Conservation (phyloP, 2,329 filamentous ascomycete genomes). For the Penicillium sp. region DNA sequence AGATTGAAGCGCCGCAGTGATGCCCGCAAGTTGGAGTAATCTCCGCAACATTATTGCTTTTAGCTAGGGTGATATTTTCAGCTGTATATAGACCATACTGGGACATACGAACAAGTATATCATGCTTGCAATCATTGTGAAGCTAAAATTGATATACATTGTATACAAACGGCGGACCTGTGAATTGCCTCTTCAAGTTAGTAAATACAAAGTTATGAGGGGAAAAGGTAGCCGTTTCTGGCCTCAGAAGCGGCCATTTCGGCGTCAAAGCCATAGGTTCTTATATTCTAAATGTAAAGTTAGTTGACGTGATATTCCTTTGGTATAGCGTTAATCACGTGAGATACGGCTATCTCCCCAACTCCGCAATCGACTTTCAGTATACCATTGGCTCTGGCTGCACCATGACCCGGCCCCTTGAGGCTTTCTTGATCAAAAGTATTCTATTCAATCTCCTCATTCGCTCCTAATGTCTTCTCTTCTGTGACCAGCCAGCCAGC, state of each 20-base stretch:
- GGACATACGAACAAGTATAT: not conserved
- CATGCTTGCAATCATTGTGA: not conserved
- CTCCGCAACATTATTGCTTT: not conserved
- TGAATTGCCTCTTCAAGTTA: too few relatives aligned
- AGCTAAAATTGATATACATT: not conserved
- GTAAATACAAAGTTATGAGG: too few relatives aligned
- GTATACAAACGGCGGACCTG: too few relatives aligned
- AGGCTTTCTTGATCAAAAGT: not conserved
- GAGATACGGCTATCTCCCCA: conserved; percentile 11
- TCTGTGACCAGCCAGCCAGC: not conserved
- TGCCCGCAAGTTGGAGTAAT: conserved; percentile 31
- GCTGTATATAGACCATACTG: not conserved
- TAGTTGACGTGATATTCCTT: not conserved
- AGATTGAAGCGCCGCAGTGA: conserved; percentile 33
- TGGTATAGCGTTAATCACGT: conserved; percentile 8
- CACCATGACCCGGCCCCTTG: not conserved
- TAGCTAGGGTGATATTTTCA: not conserved
- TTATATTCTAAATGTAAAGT: too few relatives aligned
- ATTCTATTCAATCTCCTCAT: not conserved
- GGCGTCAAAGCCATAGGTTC: too few relatives aligned
- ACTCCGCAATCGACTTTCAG: conserved; percentile 5
- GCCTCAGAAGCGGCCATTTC: too few relatives aligned
- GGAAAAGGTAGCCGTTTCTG: too few relatives aligned
- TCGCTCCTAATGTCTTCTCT: not conserved
- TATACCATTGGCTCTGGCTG: conserved; percentile 3